phyloP scores from a whole-genome alignment of 805 yeast species.

The Metschnikowia sp. region DNA sequence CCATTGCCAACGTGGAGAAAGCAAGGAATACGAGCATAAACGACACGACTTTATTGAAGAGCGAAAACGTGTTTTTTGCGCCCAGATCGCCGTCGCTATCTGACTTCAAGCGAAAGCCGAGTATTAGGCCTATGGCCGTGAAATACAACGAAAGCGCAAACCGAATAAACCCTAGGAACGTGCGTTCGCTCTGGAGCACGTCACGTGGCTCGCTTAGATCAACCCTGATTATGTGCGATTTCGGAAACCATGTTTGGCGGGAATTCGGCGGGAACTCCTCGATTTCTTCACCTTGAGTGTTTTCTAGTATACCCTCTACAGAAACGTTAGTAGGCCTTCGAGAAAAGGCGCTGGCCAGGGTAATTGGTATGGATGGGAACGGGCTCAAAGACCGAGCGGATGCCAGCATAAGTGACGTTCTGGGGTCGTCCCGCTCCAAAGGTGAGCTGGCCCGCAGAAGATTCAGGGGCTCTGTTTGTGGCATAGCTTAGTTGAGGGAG shows the following conservation, averaged over 20 bases:
- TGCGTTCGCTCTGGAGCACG: conserved; percentile 51
- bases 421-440: no score
- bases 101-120: conserved; percentile 42
- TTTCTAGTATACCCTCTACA: conserved; percentile 1
- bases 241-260: conserved; percentile 11
- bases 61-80: conserved; percentile 1
- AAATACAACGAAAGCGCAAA: conserved; percentile 45
- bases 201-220: conserved; percentile 47
- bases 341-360: neutral
- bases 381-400: neutral
- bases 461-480: no score
- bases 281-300: neutral
- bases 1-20: conserved; percentile 33
- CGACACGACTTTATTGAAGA: conserved; percentile 25
- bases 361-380: neutral
- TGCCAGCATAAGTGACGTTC: no score
- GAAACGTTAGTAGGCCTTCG: neutral
- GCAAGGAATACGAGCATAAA: conserved; percentile 37
- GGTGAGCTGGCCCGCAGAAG: no score
- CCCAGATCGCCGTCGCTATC: neutral
- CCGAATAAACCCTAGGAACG: conserved; percentile 47
- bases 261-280: neutral
- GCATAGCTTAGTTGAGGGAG: no score
- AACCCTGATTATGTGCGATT: conserved; percentile 10
- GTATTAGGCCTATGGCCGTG: conserved; percentile 44